Percentiles rank a stretch among this genome's conserved stretches.
Evolutionary conservation across 208 protist species (phyloP).

Genomic region (Acanthamoeba quina): DNA sequence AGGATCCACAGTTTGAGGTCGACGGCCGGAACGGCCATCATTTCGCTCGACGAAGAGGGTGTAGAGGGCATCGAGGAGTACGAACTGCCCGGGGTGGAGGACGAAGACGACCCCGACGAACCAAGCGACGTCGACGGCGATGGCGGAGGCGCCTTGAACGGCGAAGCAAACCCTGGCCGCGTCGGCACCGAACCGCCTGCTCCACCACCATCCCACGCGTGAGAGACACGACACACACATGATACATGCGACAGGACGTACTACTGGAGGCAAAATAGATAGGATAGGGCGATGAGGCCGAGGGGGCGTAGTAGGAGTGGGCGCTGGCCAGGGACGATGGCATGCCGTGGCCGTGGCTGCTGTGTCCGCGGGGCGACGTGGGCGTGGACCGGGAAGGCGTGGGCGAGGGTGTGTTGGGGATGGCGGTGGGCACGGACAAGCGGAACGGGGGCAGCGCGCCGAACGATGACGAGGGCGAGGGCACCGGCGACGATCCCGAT

Average conservation of each 20-base stretch:
- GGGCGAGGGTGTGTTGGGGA: not conserved
- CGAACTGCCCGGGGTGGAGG: not conserved
- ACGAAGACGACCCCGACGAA: not conserved
- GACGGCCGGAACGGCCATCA: not conserved
- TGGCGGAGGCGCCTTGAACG: slow-evolving; percentile 12
- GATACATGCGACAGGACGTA: not conserved
- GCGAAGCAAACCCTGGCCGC: not conserved
- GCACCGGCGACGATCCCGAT: not conserved
- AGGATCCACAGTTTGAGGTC: not conserved
- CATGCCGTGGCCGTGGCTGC: not conserved
- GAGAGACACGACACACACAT: not conserved
- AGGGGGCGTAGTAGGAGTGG: not conserved
- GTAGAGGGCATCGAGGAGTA: not conserved
- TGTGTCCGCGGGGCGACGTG: not conserved
- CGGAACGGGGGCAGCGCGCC: not conserved
- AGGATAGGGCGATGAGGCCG: slow-evolving; percentile 7
- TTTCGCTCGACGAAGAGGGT: not conserved
- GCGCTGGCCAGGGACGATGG: not conserved
- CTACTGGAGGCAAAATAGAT: slow-evolving; percentile 41
- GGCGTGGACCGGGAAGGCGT: not conserved
- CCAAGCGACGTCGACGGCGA: not conserved
- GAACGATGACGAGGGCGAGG: not conserved
- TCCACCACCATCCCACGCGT: not conserved
- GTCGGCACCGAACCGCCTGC: slow-evolving; percentile 2
- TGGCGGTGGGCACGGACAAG: not conserved